Evolutionary conservation across 169 alveolate species (phyloP), one percentile per base, ranked within the genome.

Genomic region (Perkinsus olseni): DNA sequence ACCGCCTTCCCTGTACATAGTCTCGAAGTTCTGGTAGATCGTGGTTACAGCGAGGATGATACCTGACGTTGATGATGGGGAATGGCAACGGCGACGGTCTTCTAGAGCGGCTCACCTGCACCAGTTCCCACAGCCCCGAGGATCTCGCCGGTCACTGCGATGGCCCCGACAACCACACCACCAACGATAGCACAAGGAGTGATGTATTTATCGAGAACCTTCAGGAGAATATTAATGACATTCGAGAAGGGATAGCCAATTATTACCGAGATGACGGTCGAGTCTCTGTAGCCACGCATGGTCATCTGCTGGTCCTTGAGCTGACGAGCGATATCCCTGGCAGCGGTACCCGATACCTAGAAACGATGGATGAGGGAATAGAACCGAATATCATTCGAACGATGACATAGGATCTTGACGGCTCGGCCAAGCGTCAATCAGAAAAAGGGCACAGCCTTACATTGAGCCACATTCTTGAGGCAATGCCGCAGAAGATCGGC

Each of bases 281-380:
- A 96, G 91, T 96, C 97, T 93, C 97, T 94, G 94, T 96, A 95
- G 0, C 97, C 97, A 38, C 96, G 95, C 97, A 96, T 96, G n/a
- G 97, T 97, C 92, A 96, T 96, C 34, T 62, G 82, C 82, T 62
- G 82, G 82, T 62, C 82, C 82, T 62, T 62, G 1, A 62, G 82
- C 31, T 62, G 82, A 62, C 82, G 82, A 62, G 82, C 82, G 34
- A 62, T 62, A 24, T 62, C 82, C 82, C 82, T 62, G 31, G 82
- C 82, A 62, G 82, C 82, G 31, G 82, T 62, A 0, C 82, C 82
- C 17, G 82, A 62, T 62, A 62, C 82, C 82, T 62, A 40, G 11
- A 40, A 40, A 40, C 50, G 50, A 40, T 11, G 11, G 50, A 40
- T 40, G 82, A 21, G 13, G 82, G 82, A 24, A 62, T 62, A 24